A percentile compares a stretch with the other conserved stretches of the same genome.
These are phyloP conservation scores for Cicer judaicum DNA, from an alignment of 306 rosid species.

Conservation along the genomic window DNA sequence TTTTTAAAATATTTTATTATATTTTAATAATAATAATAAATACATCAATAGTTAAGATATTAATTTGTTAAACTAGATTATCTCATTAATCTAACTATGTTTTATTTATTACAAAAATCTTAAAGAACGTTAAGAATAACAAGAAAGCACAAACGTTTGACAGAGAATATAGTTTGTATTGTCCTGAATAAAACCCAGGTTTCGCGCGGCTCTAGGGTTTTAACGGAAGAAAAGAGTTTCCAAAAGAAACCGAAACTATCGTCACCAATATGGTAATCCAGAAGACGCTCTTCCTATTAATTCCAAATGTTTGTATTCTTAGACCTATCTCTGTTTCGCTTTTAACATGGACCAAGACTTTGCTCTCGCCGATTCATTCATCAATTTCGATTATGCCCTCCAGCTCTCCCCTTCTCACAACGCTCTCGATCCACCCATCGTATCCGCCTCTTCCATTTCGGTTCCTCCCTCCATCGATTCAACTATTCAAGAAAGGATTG, in stretches of 20 bases:
- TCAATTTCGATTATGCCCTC: constrained; percentile 63
- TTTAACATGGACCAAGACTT: constrained; percentile 27
- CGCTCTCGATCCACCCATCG: constrained; percentile 36
- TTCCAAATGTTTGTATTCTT: background rate
- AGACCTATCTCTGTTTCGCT: background rate
- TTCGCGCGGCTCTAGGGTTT: background rate
- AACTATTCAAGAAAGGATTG: constrained; percentile 49
- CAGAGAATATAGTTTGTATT: background rate
- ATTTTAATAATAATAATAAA: too few relatives aligned
- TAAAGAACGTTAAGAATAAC: too few relatives aligned
- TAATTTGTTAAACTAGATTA: too few relatives aligned
- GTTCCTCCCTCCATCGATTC: background rate
- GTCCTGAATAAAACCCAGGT: background rate
- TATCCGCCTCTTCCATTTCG: background rate
- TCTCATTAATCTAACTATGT: too few relatives aligned
- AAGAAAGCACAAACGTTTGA: background rate
- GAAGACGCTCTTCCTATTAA: background rate
- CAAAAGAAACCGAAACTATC: background rate
- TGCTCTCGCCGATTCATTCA: constrained; percentile 66
- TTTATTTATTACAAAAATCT: too few relatives aligned
- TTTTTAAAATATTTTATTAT: too few relatives aligned
- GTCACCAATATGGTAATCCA: constrained; percentile 2
- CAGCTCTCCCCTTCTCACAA: background rate
- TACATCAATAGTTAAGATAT: too few relatives aligned
- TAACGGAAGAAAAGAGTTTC: background rate